These are phyloP conservation scores for Lecanicillium sp. DNA, from an alignment of 2,329 filamentous ascomycete genomes.

Conservation along the genomic window DNA sequence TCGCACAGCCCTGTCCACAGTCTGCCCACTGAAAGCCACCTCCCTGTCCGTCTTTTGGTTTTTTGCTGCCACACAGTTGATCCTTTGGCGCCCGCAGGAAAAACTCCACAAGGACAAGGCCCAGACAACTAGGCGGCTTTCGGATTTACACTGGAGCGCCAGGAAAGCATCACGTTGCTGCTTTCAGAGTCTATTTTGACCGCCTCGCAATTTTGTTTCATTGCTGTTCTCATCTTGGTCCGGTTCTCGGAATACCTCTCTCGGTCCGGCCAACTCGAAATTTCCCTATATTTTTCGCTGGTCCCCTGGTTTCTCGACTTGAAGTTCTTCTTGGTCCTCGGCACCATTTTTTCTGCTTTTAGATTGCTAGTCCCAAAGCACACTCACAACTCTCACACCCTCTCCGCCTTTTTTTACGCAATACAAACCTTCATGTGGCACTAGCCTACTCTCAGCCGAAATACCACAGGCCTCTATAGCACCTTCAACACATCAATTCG, in stretches of 20 bases:
- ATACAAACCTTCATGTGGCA: constrained; percentile 12
- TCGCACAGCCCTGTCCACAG: constrained; percentile 10
- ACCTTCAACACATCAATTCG: background rate
- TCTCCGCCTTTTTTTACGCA: constrained; percentile 9
- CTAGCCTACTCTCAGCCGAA: constrained; percentile 7
- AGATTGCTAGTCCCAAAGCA: background rate
- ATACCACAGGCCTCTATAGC: too few species aligned
- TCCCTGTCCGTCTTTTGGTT: background rate
- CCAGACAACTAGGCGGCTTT: background rate
- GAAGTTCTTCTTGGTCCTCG: background rate
- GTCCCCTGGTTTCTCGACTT: too few species aligned
- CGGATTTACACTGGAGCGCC: background rate
- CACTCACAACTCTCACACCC: background rate
- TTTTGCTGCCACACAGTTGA: too few species aligned
- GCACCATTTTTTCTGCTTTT: background rate
- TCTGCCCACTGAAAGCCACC: background rate
- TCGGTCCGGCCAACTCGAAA: background rate
- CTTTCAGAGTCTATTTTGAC: constrained; percentile 1
- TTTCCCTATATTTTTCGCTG: too few species aligned
- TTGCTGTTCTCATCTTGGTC: background rate
- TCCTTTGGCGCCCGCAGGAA: too few species aligned
- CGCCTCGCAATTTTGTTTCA: constrained; percentile 11
- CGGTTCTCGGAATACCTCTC: background rate
- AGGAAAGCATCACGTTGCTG: constrained; percentile 10
- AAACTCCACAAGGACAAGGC: too few species aligned